Evolutionary conservation across 257 asterid species (phyloP), one percentile per base, ranked within the genome.

Genomic region (Fraxinus quadrangulata): DNA sequence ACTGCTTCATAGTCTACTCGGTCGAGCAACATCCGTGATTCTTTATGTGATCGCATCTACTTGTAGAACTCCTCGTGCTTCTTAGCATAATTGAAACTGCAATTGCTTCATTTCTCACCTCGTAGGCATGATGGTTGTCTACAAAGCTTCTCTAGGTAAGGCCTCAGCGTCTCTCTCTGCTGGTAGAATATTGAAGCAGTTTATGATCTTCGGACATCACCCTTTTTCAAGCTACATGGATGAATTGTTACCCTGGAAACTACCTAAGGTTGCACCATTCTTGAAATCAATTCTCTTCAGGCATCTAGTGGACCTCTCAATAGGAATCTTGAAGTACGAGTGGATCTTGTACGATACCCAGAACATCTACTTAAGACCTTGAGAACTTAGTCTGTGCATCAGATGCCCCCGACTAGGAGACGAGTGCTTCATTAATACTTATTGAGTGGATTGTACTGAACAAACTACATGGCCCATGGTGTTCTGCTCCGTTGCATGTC

Each of bases 1-100:
- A 77, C 74, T 66, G 70, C 82, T 72, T 72, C 82, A 75, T 79
- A 69, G 77, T 76, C 69, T 45, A 21, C 85, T 21, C 39, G 66
- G 61, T 61, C 67, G 76, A 63, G 69, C 69, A 67, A 77, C 16
- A 16, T 42, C 73, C 30, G 72, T 73, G 71, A 81, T 77, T 79
- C 69, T 42, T 13, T 77, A 56, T 24, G 34, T 23, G 81, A 71
- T 77, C 74, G 66, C 74, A 47, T 51, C 84, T 59, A n/a, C 39
- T 40, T 14, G 70, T 70, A 1, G 36, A 24, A 31, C 36, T 61
- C 66, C 71, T 78, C 74, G 77, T 45, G 77, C 80, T 67, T 68
- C 77, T 31, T 59, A 37, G 78, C 31, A 45, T 59, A 26, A 39
- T 34, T 37, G 42, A 23, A 70, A 77, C 82, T 81, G 81, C 68